Base-by-base conservation (phyloP, 2,329 filamentous ascomycete genomes). In the Aspergillus hiratsukae region DNA sequence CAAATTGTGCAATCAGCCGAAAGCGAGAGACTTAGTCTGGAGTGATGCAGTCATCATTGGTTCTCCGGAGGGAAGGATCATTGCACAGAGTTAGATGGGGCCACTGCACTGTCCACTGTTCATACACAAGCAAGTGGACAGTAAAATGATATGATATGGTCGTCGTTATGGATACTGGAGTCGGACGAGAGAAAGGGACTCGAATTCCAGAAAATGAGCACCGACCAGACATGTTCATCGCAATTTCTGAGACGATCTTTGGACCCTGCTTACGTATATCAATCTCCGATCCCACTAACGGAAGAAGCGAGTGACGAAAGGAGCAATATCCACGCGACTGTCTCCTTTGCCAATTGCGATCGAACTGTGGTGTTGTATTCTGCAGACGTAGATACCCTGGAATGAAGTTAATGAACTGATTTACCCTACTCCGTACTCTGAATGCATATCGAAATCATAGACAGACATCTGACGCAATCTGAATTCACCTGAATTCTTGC, bases 261-360 rank as follows among this genome's bases (percentile, higher is more conserved):
- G 55, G 55, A 54, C 53, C 51, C 54, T 19, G 54, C 58, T 62
- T 62, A 62, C 60, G 55, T 59, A 57, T 56, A 49, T 58, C 52
- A 29, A 35, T 43, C 51, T 45, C 43, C 58, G 58, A 58, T 61
- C 57, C 57, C 57, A 49, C 55, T 57, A 56, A 4, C 31, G 5
- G 5, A 6, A 1, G 57, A 51, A 48, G 29, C 56, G 35, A n/a
- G 41, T 49, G 55, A 57, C 57, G 52, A 60, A 61, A 59, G 51
- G 35, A 61, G 60, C 50, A 62, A 61, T 52, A 53, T 60, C 58
- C 54, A 62, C 60, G 56, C 54, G 28, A 23, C 19, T 10, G 8
- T 17, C 31, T 37, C 9, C 28, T n/a, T 17, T n/a, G 14, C 11
- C 31, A 37, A 7, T 17, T n/a, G 14, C 11, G 14, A 37, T 35